These are phyloP conservation scores for Chlorella sp. DNA, from an alignment of 139 green algal genomes.

Conservation along the genomic window DNA sequence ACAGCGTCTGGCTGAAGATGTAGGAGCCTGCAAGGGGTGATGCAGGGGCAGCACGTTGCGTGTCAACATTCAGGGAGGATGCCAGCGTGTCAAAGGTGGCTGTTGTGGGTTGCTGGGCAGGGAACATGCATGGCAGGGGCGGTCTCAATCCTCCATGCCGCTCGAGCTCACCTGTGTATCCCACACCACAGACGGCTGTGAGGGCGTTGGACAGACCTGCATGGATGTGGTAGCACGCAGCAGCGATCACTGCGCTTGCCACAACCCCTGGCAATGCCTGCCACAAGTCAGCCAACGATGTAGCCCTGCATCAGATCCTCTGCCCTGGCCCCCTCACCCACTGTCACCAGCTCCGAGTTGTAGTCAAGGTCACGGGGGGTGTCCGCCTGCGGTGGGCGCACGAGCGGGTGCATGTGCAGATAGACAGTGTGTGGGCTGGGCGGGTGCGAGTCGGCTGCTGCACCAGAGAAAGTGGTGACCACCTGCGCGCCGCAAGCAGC, in stretches of 20 bases:
- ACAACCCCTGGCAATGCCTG: neutral
- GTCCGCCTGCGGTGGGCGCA: constrained; percentile 46
- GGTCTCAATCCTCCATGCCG: too few relatives aligned
- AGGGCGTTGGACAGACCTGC: constrained; percentile 77
- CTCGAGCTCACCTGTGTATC: constrained; percentile 60
- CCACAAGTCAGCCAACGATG: too few relatives aligned
- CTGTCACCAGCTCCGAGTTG: constrained; percentile 79
- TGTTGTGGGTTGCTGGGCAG: too few relatives aligned
- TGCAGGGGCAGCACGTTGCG: too few relatives aligned
- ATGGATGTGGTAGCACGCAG: neutral
- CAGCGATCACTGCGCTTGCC: neutral
- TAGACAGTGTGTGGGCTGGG: constrained; percentile 50
- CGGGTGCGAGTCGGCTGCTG: too few relatives aligned
- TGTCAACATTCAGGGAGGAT: too few relatives aligned
- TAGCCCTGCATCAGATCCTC: neutral
- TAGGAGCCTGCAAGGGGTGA: constrained; percentile 67
- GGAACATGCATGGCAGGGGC: too few relatives aligned
- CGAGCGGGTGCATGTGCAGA: constrained; percentile 80
- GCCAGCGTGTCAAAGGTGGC: too few relatives aligned
- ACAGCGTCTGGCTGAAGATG: constrained; percentile 81
- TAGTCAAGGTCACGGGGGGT: constrained; percentile 71
- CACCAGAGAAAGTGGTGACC: too few relatives aligned
- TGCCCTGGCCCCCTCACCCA: constrained; percentile 42
- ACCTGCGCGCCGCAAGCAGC: too few relatives aligned
- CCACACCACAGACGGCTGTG: constrained; percentile 63